phyloP scores from a whole-genome alignment of 768 basidiomycete genomes.

The Hysterangium stoloniferum region DNA sequence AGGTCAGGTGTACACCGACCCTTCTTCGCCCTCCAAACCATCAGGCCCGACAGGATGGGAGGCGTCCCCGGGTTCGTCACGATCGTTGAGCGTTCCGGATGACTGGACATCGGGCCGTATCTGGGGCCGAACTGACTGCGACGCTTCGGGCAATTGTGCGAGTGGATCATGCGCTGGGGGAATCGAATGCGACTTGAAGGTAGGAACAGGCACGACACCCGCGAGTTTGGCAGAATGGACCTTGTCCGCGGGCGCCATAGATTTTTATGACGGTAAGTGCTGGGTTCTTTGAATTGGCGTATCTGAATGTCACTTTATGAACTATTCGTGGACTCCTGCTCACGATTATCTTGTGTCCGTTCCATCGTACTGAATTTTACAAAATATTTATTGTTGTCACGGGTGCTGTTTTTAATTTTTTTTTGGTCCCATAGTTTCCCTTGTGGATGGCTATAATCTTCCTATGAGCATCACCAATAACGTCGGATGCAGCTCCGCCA shows the following conservation, averaged over 20 bases:
- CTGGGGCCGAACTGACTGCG: constrained; percentile 39
- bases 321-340: no score
- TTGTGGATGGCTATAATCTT: constrained; percentile 53
- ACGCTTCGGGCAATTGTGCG: constrained; percentile 24
- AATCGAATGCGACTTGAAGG: constrained; percentile 27
- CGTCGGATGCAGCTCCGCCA: no score
- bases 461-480: constrained; percentile 51
- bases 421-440: constrained; percentile 35
- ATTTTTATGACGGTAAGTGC: constrained; percentile 55
- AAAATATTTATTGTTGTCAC: no score
- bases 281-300: neutral
- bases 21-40: neutral
- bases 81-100: constrained; percentile 47
- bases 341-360: no score
- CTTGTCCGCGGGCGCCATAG: constrained; percentile 34
- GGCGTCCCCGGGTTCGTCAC: constrained; percentile 28
- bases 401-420: neutral
- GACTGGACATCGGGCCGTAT: constrained; percentile 61
- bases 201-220: constrained; percentile 53
- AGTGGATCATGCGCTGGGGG: constrained; percentile 19
- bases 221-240: constrained; percentile 65
- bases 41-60: constrained; percentile 28
- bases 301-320: no score
- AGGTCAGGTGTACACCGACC: constrained; percentile 32
- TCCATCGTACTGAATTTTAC: no score